Evolutionary conservation across 768 basidiomycete genomes (phyloP), one percentile per base, ranked within the genome.

Genomic region (Mycena galopus): DNA sequence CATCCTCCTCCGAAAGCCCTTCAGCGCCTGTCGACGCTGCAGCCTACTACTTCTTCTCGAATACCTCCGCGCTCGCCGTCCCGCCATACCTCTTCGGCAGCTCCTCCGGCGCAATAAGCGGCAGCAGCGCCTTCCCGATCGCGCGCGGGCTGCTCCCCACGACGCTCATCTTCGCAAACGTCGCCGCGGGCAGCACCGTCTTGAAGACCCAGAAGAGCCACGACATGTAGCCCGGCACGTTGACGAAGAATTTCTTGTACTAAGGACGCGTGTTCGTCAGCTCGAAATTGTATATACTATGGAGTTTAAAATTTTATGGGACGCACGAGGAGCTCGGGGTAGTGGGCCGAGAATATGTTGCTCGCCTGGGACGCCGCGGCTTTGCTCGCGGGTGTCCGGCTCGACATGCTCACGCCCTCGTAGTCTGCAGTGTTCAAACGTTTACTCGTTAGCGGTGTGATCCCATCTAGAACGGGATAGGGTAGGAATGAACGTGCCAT

Each of bases 131-230:
- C 73, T 88, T 88, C 67, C 86, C 84, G 53, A 95, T 89, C 0
- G 88, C 82, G 68, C 84, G 81, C n/a, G 86, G 79, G 19, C 93
- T 90, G 27, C 86, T 84, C 50, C 94, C 94, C 21, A 94, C 92
- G 42, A 95, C 91, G 37, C 85, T 83, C 92, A 96, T 93, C 86
- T 95, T 96, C 10, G 91, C 91, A 37, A 94, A 78, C n/a, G 94
- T 95, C 32, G 88, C 88, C 9, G 92, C 80, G 2, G 94, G 88
- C 17, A 96, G 79, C 73, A 96, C 78, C 0, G 93, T 87, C 78
- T 92, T 95, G 86, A 95, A 95, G 19, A 86, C 74, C 94, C 94
- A 95, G 83, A 94, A 96, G 71, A 96, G 87, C 94, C 94, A 95
- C 47, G 90, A 88, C 75, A 95, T 85, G 68, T 93, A 77, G 2